Base-by-base conservation (phyloP, 768 basidiomycete genomes). In the Suillus bovinus region DNA sequence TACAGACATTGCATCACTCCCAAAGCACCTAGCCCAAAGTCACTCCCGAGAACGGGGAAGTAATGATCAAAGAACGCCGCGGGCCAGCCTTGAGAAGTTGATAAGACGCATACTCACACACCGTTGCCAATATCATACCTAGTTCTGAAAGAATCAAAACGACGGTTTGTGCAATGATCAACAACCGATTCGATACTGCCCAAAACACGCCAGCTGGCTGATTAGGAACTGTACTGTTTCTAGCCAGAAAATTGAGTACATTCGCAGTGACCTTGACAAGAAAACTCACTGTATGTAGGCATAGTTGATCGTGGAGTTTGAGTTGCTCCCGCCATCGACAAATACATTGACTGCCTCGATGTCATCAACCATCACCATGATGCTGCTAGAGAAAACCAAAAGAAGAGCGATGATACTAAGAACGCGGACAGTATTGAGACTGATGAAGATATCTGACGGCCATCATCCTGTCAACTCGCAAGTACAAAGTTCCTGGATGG, bases 121-220 rank as follows among this genome's bases (percentile, higher is more conserved):
- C 1, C 16, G 17, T 39, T 10, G 36, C 3, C 36, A 63, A 65
- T 39, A 38, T 77, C 85, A 66, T 60, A 86, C 85, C 71, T 20
- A 76, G 60, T 58, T 74, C 73, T 1, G 74, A 74, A 33, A 74
- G 73, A 64, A 94, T 77, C 59, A 96, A 85, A 58, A 92, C 81
- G 68, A 95, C 71, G 57, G 86, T 82, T 73, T 94, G 89, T 76
- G 90, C 87, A 61, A 93, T 81, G 75, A 95, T 91, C 70, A 96
- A 82, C n/a, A 96, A 77, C 49, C 90, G 86, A 68, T 92, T 88
- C 62, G 95, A 81, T 50, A 95, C 85, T 3, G 93, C 89, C 92
- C 94, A 97, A 76, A 97, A 96, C 27, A 88, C 86, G 31, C 95
- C 95, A 8, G 93, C 95, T 52, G 93, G 80, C 74, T 96, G 94